Evolutionary conservation across 768 basidiomycete species (phyloP), one percentile per base, ranked within the genome.

Genomic region (Suillus discolor): DNA sequence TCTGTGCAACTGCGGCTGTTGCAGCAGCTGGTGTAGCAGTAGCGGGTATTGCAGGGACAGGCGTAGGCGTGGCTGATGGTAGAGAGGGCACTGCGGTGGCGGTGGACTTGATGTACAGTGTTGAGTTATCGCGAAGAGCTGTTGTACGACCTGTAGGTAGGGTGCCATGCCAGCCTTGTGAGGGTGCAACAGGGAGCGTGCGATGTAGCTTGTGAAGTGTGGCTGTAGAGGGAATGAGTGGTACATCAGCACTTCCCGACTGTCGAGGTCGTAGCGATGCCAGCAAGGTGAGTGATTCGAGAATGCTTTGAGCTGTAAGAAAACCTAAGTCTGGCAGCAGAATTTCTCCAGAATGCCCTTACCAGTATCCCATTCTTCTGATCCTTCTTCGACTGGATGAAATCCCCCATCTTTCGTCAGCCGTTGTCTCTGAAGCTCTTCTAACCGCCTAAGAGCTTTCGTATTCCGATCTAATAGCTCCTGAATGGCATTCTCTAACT

Each of bases 281-380:
- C 45, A 95, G 82, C 23, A 91, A 68, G 4, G 83, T 80, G 62
- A 95, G 81, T 13, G 93, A 92, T 63, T 90, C 83, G 63, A 89
- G 71, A 64, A 94, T 92, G 63, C 86, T 82, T 74, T 90, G 87
- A 25, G 93, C 93, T 94, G 72, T 45, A 64, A 44, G 41, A 36
- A 62, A 62, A 67, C 41, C n/a, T 65, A 62, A 70, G 54, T 61
- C 67, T 65, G 70, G 71, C 49, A 34, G 9, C 4, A 66, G 62
- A 63, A 44, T 67, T 62, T 42, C 65, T 68, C 44, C 54, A 36
- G 38, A 44, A 59, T 62, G 64, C 55, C 23, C 89, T 69, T 72
- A 93, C 93, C 93, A 66, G 85, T 86, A 69, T 92, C 88, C 90
- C 90, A 93, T 74, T 95, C 93, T 75, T 93, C 92, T 13, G 90